Conservation (phyloP, 176 grass and related monocot genomes). For the Musa acuminata region DNA sequence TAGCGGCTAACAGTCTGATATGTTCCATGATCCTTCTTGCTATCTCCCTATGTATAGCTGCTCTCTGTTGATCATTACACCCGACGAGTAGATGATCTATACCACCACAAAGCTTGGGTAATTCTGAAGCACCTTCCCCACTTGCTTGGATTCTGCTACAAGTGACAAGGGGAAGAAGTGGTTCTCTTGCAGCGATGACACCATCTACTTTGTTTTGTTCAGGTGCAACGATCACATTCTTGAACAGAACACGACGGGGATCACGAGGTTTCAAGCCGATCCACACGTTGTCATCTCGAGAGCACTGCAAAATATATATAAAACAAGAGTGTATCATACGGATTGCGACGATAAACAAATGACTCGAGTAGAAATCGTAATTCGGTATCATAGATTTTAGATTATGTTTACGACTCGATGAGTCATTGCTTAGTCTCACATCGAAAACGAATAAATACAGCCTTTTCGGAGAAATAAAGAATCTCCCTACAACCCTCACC, state of each 20-base stretch:
- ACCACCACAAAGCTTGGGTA: background rate
- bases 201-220: conserved; percentile 47
- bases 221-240: conserved; percentile 20
- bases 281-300: conserved; percentile 35
- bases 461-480: background rate
- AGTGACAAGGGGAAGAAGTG: conserved; percentile 36
- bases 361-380: too few species aligned
- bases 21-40: conserved; percentile 82
- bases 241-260: conserved; percentile 59
- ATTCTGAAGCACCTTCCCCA: background rate
- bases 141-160: conserved; percentile 14
- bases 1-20: conserved; percentile 65
- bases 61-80: conserved; percentile 88
- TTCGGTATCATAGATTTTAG: too few species aligned
- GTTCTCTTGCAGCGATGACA: conserved; percentile 11
- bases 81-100: conserved; percentile 77
- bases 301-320: conserved; percentile 24
- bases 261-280: conserved; percentile 84
- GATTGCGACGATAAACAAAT: too few species aligned
- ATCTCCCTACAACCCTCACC: conserved; percentile 1
- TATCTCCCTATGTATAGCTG: conserved; percentile 92
- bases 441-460: too few species aligned
- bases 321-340: background rate
- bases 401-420: too few species aligned
- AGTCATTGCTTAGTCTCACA: too few species aligned